phyloP scores from a whole-genome alignment of 495 filamentous ascomycete genomes.

The Aspergillus saccharolyticus region DNA sequence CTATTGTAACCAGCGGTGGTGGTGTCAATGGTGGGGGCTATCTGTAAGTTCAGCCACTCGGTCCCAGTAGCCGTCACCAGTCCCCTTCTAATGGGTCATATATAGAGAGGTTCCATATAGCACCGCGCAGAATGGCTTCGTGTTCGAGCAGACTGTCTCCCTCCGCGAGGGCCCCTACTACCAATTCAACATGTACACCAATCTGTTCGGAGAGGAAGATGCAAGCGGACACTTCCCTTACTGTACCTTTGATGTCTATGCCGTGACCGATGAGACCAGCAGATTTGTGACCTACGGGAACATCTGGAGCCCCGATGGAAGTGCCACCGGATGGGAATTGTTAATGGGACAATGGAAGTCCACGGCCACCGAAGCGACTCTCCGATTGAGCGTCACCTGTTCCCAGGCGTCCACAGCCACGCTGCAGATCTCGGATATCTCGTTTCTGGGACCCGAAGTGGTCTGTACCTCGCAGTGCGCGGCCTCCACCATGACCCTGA shows the following conservation, averaged over 20 bases:
- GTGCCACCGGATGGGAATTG: background rate
- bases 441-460: background rate
- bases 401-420: background rate
- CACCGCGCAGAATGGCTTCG: background rate
- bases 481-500: background rate
- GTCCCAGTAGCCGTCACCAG: background rate
- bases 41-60: background rate
- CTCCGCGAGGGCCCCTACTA: background rate
- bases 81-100: background rate
- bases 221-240: background rate
- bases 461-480: background rate
- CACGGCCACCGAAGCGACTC: background rate
- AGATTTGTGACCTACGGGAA: background rate
- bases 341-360: background rate
- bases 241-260: background rate
- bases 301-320: background rate
- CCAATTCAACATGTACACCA: background rate
- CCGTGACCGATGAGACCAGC: background rate
- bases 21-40: background rate
- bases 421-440: background rate
- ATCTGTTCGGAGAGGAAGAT: background rate
- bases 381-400: background rate
- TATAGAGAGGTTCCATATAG: background rate
- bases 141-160: background rate
- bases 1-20: background rate